Base-by-base conservation (phyloP, 2,329 filamentous ascomycete genomes). In the Parastagonospora nodorum region DNA sequence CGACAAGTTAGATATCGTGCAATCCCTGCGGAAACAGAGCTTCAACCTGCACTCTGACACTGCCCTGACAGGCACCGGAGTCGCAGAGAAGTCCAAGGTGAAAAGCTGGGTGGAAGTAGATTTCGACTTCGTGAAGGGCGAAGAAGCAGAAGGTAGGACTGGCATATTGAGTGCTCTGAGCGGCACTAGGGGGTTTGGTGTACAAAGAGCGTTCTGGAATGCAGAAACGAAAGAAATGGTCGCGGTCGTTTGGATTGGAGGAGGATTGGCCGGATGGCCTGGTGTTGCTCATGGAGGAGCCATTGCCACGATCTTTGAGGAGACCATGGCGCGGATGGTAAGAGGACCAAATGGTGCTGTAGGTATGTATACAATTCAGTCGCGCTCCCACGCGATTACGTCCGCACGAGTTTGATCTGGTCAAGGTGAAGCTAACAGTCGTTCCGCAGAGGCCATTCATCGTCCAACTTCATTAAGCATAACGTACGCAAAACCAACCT, bases 211-310 rank as follows among this genome's bases (percentile, higher is more conserved):
- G 1, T 92, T 89, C 66, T 84, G 81, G 77, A 84, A 89, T 66
- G 64, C 75, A 3, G 70, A 71, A 28, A 83, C 84, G 6, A 80
- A 84, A 58, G 82, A 84, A 61, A 70, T 85, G 30, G 75, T 87
- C 9, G 82, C 80, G 42, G 78, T 92, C n/a, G 76, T 92, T 4
- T 88, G 81, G 77, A 80, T 92, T 46, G 89, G 89, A 6, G 71
- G 77, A n/a, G 82, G 78, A 1, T 67, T 88, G 15, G 77, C 81
- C 41, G 88, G 89, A 4, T 92, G 88, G 87, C 88, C 88, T 1
- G 81, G 82, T 10, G 78, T 89, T 35, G 84, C 85, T 44, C 89
- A 93, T 74, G 89, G 89, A 48, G 89, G 89, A 11, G 78, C 81
- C 6, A 78, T 89, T 42, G 87, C 86, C 7, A 90, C 86, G 0